Evolutionary conservation across 495 filamentous ascomycete genomes (phyloP).

Genomic region (Penicillium maclennaniae): DNA sequence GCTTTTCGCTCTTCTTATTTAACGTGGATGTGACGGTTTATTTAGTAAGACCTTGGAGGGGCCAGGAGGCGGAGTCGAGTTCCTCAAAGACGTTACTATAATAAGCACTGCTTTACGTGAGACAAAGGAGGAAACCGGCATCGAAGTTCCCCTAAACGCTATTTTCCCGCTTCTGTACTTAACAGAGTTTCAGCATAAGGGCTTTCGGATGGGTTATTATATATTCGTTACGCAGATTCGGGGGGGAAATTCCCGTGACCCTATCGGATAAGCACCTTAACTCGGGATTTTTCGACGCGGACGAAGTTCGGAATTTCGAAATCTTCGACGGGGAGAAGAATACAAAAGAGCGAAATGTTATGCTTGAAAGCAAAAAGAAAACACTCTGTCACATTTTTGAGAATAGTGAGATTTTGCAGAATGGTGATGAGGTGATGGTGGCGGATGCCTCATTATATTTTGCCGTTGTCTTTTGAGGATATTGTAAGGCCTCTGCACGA

Average conservation of each 20-base stretch:
- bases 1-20: neutral
- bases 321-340: neutral
- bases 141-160: neutral
- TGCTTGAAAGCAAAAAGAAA: neutral
- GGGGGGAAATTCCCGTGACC: neutral
- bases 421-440: neutral
- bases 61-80: neutral
- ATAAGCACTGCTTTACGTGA: no score
- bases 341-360: neutral
- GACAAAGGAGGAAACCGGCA: no score
- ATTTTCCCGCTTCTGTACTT: neutral
- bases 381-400: neutral
- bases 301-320: neutral
- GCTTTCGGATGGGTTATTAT: neutral
- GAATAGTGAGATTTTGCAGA: neutral
- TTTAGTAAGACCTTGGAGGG: conserved; percentile 1
- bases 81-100: neutral
- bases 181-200: neutral
- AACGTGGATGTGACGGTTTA: conserved; percentile 3
- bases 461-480: no score
- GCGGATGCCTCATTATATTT: no score
- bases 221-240: neutral
- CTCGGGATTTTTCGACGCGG: neutral
- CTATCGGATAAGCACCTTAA: neutral
- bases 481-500: no score